Evolutionary conservation across 768 basidiomycete genomes (phyloP).

Genomic region (Pulveroboletus sp.): DNA sequence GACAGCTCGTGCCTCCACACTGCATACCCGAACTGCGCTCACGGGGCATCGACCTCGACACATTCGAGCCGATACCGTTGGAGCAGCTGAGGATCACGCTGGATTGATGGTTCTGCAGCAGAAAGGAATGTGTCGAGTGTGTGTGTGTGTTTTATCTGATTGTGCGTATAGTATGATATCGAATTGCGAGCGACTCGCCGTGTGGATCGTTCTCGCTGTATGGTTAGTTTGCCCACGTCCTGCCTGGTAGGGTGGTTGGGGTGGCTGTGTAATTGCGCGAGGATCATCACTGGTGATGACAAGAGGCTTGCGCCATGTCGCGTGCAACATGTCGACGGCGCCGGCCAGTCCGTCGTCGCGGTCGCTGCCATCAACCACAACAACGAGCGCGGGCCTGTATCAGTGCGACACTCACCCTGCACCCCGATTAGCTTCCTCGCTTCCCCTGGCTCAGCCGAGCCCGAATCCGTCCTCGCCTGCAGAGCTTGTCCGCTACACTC

Average conservation of each 20-base stretch:
- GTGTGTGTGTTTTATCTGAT: constrained; percentile 24
- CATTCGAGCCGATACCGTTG: constrained; percentile 95
- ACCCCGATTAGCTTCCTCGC: constrained; percentile 42
- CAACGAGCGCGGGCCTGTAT: constrained; percentile 30
- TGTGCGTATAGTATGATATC: constrained; percentile 35
- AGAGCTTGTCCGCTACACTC: background rate
- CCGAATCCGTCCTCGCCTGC: constrained; percentile 5
- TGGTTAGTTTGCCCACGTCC: constrained; percentile 12
- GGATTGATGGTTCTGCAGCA: constrained; percentile 54
- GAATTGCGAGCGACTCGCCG: constrained; percentile 27
- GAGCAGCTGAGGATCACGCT: constrained; percentile 92
- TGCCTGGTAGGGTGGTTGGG: too few species aligned
- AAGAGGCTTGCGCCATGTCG: constrained; percentile 30
- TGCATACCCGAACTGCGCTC: constrained; percentile 85
- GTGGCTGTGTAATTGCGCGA: constrained; percentile 21
- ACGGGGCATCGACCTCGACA: constrained; percentile 81
- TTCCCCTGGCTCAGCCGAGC: background rate
- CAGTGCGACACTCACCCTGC: constrained; percentile 72
- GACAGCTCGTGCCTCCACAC: constrained; percentile 84
- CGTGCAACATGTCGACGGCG: constrained; percentile 22
- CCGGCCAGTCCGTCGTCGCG: background rate
- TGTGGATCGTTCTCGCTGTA: constrained; percentile 28
- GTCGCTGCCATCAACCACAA: background rate
- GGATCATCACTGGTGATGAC: background rate
- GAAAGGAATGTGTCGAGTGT: constrained; percentile 22